Conservation (phyloP, 257 asterid genomes). For the Nicotiana undulata region DNA sequence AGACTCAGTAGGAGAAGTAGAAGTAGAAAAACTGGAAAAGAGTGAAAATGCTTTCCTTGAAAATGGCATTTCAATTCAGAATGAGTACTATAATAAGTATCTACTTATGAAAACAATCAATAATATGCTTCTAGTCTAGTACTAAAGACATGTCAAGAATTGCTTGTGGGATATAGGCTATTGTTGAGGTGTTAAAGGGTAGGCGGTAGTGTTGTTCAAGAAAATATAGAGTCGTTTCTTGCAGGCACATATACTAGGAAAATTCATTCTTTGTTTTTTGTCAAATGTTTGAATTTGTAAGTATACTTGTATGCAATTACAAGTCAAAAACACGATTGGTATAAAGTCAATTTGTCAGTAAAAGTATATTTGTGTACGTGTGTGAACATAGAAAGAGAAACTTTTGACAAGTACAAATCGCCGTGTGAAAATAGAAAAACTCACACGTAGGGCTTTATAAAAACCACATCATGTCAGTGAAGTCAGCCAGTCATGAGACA, state of each 20-base stretch:
- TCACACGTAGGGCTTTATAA: not conserved
- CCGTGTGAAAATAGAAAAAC: not conserved
- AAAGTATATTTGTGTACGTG: not conserved
- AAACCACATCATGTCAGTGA: not conserved
- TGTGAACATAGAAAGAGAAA: not conserved
- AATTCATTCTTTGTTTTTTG: not conserved
- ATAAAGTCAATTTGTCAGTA: not conserved
- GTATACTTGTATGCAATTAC: not conserved
- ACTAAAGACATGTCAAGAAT: not conserved
- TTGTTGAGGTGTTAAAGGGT: not conserved
- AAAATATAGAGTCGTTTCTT: not conserved
- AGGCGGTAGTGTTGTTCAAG: not conserved
- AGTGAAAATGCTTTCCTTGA: conserved; percentile 1
- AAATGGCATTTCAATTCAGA: not conserved
- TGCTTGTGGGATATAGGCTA: not conserved
- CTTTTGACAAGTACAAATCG: not conserved
- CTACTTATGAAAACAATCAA: not conserved
- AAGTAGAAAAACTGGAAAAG: not conserved
- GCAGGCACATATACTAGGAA: not conserved
- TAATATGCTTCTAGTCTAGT: not conserved
- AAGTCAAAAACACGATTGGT: conserved; percentile 6
- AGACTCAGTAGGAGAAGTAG: not conserved
- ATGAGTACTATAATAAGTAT: not conserved
- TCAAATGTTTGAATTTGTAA: not conserved
- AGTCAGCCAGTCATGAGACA: not conserved